Base-by-base conservation (phyloP, 2,329 filamentous ascomycete genomes). In the Cladobotryum mycophilum region DNA sequence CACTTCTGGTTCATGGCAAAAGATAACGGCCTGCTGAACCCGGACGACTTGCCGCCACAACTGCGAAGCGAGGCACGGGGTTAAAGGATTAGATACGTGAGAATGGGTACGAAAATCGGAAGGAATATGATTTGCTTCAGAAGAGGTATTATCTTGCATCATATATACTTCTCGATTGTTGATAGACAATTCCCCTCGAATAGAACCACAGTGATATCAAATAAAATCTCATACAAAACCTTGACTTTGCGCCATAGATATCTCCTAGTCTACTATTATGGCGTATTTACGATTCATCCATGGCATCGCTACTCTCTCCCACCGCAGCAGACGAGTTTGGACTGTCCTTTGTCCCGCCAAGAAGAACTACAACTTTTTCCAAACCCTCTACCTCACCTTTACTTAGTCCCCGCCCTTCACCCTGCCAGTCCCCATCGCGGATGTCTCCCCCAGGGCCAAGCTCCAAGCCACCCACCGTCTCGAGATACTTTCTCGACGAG, bases 401-500 rank as follows among this genome's bases (percentile, higher is more conserved):
- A 2, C 66, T 73, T 13, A 81, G 58, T 25, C 67, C 73, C 53
- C 74, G 67, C 5, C 79, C 79, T 35, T 72, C 72, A 5, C 76
- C 78, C 60, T 81, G 79, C 79, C 80, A 82, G 63, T 85, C 80
- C 11, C 82, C 82, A 60, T 84, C 82, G 53, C 79, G 75, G 44
- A 85, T 76, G 60, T 82, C 82, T 11, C 83, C 83, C 53, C 78
- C 70, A 5, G 70, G 65, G 2, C 79, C 82, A 34, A 86, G 65
- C 60, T 89, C 85, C 51, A 91, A 70, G 0, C 86, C 86, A 42
- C 82, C 74, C 41, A 81, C 74, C 25, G 71, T 76, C 70, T 95
- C 88, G 38, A 96, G 72, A 64, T 95, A 88, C 53, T 86, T 78
- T 58, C 82, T 76, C 46, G 88, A 88, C 61, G 90, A 84, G 48